A percentile compares a stretch with the other conserved stretches of the same genome.
These are phyloP conservation scores for Vigna trinervia DNA, from an alignment of 306 rosid species.

Conservation along the genomic window DNA sequence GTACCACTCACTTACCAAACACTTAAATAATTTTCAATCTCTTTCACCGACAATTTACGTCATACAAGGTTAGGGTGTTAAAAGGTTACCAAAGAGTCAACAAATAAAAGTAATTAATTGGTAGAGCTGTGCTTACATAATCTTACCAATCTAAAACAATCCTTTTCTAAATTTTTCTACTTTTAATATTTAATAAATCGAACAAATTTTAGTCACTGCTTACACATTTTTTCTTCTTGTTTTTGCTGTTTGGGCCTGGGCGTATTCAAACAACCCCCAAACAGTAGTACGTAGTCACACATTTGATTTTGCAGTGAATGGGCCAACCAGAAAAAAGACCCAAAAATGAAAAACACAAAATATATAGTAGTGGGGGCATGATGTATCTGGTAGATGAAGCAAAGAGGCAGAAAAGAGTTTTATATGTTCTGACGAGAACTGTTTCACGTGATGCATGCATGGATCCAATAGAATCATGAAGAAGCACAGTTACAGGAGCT, in stretches of 20 bases:
- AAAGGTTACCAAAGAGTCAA: not conserved
- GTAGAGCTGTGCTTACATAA: too few species aligned
- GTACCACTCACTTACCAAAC: not conserved
- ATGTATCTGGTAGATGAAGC: not conserved
- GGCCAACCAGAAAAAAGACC: not conserved
- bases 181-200: too few species aligned
- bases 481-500: not conserved
- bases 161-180: too few species aligned
- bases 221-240: not conserved
- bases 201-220: too few species aligned
- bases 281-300: too few species aligned
- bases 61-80: not conserved
- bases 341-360: not conserved
- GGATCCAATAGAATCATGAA: too few species aligned
- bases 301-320: not conserved
- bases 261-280: too few species aligned
- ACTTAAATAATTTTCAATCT: slow-evolving; percentile 30
- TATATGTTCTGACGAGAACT: not conserved
- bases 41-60: slow-evolving; percentile 21
- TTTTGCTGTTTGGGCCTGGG: too few species aligned
- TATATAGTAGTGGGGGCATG: not conserved
- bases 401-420: not conserved
- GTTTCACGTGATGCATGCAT: not conserved
- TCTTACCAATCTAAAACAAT: too few species aligned
- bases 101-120: not conserved